Evolutionary conservation across 108 stramenopile genomes (phyloP).

Genomic region (Bacterosira constricta): DNA sequence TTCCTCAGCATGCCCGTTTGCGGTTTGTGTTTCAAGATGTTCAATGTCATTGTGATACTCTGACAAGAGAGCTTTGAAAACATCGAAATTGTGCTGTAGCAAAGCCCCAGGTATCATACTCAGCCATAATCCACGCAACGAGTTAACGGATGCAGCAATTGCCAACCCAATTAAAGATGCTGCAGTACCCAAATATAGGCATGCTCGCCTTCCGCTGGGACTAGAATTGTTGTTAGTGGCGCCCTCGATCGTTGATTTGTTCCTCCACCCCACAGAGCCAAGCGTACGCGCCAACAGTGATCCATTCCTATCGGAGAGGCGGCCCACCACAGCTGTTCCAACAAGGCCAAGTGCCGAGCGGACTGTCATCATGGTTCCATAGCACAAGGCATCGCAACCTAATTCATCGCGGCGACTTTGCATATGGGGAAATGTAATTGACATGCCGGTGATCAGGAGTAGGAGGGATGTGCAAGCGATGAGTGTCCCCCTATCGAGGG

Average conservation of each 20-base stretch:
- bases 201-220: conserved; percentile 56
- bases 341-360: conserved; percentile 68
- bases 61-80: conserved; percentile 74
- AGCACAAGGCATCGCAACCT: conserved; percentile 77
- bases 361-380: conserved; percentile 77
- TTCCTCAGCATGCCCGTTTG: neutral
- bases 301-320: conserved; percentile 65
- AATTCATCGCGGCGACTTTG: conserved; percentile 69
- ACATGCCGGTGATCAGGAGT: conserved; percentile 26
- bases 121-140: conserved; percentile 62
- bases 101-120: conserved; percentile 77
- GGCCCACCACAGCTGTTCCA: conserved; percentile 68
- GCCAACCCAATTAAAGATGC: conserved; percentile 56
- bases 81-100: conserved; percentile 79
- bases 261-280: conserved; percentile 16
- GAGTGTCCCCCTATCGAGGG: neutral
- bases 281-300: conserved; percentile 25
- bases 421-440: conserved; percentile 68
- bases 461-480: neutral
- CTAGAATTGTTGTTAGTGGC: conserved; percentile 18
- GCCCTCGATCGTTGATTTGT: neutral
- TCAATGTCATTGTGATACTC: conserved; percentile 70
- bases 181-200: conserved; percentile 63
- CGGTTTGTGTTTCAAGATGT: conserved; percentile 7
- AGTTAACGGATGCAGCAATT: conserved; percentile 35